phyloP scores from a whole-genome alignment of 495 filamentous ascomycete species.

The Daldinia loculata region DNA sequence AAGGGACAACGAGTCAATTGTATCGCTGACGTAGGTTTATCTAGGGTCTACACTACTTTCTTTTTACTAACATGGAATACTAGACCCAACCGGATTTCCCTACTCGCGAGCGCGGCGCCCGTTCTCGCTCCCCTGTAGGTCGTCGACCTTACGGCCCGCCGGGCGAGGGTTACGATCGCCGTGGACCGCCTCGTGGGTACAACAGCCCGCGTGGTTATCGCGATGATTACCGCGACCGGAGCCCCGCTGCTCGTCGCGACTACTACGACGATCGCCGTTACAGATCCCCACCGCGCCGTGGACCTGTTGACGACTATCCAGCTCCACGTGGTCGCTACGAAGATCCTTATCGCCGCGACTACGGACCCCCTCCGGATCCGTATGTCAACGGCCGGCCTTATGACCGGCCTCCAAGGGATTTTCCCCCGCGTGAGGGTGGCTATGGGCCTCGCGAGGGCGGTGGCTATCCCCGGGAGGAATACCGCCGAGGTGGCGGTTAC shows the following conservation, averaged over 20 bases:
- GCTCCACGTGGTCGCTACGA: slow-evolving; percentile 68
- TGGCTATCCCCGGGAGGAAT: slow-evolving; percentile 56
- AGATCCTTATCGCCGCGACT: slow-evolving; percentile 70
- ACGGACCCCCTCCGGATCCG: slow-evolving; percentile 66
- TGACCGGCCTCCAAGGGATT: slow-evolving; percentile 65
- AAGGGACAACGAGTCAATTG: slow-evolving; percentile 86
- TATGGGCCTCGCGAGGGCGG: slow-evolving; percentile 58
- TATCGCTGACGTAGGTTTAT: slow-evolving; percentile 76
- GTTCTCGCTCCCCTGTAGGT: slow-evolving; percentile 70
- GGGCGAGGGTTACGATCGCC: slow-evolving; percentile 77
- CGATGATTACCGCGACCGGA: slow-evolving; percentile 86
- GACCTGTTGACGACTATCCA: slow-evolving; percentile 81
- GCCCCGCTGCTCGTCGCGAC: slow-evolving; percentile 69
- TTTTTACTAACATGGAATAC: slow-evolving; percentile 31
- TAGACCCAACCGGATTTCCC: slow-evolving; percentile 71
- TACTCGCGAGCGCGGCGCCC: slow-evolving; percentile 71
- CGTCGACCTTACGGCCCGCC: slow-evolving; percentile 71
- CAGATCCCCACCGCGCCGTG: slow-evolving; percentile 75
- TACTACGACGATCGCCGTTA: slow-evolving; percentile 88
- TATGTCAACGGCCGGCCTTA: slow-evolving; percentile 72
- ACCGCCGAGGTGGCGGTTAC: slow-evolving; percentile 53
- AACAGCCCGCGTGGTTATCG: slow-evolving; percentile 73
- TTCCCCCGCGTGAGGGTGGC: slow-evolving; percentile 59
- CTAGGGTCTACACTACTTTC: neutral
- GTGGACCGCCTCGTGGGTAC: slow-evolving; percentile 81